Base-by-base conservation (phyloP, 2,329 filamentous ascomycete species). In the Reticulascus tulasneorum region DNA sequence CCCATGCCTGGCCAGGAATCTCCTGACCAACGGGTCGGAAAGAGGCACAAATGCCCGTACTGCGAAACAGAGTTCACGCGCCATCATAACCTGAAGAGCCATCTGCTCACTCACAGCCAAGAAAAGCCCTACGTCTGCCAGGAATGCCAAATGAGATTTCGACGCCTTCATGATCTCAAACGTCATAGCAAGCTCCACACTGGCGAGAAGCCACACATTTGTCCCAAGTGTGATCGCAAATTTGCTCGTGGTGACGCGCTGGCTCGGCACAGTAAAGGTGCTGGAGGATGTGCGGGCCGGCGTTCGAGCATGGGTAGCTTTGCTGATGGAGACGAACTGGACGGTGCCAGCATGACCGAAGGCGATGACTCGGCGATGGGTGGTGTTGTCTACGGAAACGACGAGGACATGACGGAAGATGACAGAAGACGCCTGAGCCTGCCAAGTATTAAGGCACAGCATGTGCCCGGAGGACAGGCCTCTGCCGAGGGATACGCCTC, bases 21-120 rank as follows among this genome's bases (percentile, higher is more conserved):
- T 49, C 68, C 88, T 6, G 82, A 85, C 7, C 44, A 44, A 18
- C 63, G 65, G 3, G 51, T 51, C 12, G 74, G 77, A 34, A 96
- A 95, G 66, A 91, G 93, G 54, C 91, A 98, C 67, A 94, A 93
- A 60, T 98, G 93, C 55, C 91, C 88, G 1, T 95, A 94, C 60
- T 98, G 93, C 70, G 80, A 88, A 24, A 96, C 93, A 6, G 93
- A 95, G 54, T 98, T 98, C 51, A 98, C 93, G 19, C 80, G 93
- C 28, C 93, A 97, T 57, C 93, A 97, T 59, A 97, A 98, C 54
- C 76, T 97, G 19, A 98, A 97, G 66, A 96, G 89, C 50, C 93
- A 98, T 65, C 75, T 98, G 38, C 77, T 98, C 56, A 97, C 93
- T 1, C 93, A 97, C 62, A 96, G 90, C 53, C 91, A 98, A 69